phyloP scores from a whole-genome alignment of 2,329 filamentous ascomycete species.

The Grosmannia clavigera region DNA sequence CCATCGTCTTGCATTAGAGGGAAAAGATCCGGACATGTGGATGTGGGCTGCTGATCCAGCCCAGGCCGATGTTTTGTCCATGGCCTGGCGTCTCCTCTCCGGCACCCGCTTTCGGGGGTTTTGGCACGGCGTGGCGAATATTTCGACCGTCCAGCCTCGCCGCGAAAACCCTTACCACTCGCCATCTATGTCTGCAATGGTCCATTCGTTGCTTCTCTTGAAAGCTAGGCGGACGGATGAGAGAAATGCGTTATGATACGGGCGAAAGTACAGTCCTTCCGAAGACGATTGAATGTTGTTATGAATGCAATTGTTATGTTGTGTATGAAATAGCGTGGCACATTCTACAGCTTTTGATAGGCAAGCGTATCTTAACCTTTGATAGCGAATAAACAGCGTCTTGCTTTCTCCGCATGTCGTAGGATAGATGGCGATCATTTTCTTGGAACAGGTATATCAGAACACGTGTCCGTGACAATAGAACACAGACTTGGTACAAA shows the following conservation, averaged over 20 bases:
- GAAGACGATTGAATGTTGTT: too few species aligned
- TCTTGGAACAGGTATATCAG: too few species aligned
- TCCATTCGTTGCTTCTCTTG: background rate
- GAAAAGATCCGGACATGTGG: constrained; percentile 13
- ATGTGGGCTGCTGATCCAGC: constrained; percentile 13
- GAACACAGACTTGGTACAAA: too few species aligned
- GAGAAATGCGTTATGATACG: background rate
- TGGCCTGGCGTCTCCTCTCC: constrained; percentile 14
- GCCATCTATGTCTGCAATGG: background rate
- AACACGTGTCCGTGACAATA: too few species aligned
- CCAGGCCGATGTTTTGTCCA: constrained; percentile 16
- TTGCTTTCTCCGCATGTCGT: too few species aligned
- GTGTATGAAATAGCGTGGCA: too few species aligned
- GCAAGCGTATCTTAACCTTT: too few species aligned
- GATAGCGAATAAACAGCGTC: too few species aligned
- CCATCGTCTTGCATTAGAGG: background rate
- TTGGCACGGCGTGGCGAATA: background rate
- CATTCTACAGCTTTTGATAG: too few species aligned
- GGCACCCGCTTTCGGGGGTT: constrained; percentile 13
- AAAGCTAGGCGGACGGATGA: background rate
- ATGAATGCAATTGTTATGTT: too few species aligned
- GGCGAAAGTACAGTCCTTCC: too few species aligned
- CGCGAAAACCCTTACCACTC: background rate
- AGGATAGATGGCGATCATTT: too few species aligned
- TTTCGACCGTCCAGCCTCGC: background rate